phyloP scores from a whole-genome alignment of 1,139 yeast species.

The Hansenula anomala region DNA sequence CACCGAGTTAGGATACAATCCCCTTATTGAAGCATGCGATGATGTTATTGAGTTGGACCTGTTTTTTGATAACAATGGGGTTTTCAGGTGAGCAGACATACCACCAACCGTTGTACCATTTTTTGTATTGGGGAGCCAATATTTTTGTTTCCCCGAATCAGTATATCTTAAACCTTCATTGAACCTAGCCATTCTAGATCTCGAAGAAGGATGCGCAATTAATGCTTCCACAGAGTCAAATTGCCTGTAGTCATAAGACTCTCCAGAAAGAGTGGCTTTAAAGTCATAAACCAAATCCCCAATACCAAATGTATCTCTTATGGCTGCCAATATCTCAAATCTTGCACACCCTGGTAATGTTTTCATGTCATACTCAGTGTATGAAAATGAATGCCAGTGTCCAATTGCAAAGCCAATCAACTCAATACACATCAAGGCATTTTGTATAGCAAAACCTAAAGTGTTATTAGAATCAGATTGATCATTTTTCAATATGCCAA shows the following conservation, averaged over 20 bases:
- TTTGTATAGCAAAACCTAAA: conserved; percentile 61
- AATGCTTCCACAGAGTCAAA: conserved; percentile 78
- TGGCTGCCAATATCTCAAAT: conserved; percentile 52
- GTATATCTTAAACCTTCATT: conserved; percentile 82
- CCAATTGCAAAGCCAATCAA: conserved; percentile 82
- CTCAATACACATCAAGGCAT: conserved; percentile 77
- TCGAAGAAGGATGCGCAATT: conserved; percentile 64
- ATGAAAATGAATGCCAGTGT: conserved; percentile 84
- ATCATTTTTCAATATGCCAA: conserved; percentile 42
- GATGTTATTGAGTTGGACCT: conserved; percentile 14
- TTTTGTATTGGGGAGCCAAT: conserved; percentile 61
- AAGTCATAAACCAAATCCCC: conserved; percentile 78
- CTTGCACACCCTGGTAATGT: conserved; percentile 65
- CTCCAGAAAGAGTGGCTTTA: conserved; percentile 68
- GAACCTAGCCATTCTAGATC: conserved; percentile 65
- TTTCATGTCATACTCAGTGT: conserved; percentile 60
- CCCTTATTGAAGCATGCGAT: conserved; percentile 17
- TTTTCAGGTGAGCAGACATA: conserved; percentile 10
- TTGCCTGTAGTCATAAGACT: conserved; percentile 71
- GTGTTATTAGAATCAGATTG: conserved; percentile 32
- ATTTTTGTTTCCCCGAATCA: conserved; percentile 72
- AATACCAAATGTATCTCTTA: conserved; percentile 72
- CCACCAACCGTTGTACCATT: not conserved
- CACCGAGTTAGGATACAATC: conserved; percentile 13
- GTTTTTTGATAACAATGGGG: conserved; percentile 13